Conservation (phyloP, 768 basidiomycete genomes). For the Psilocybe tampanensis region DNA sequence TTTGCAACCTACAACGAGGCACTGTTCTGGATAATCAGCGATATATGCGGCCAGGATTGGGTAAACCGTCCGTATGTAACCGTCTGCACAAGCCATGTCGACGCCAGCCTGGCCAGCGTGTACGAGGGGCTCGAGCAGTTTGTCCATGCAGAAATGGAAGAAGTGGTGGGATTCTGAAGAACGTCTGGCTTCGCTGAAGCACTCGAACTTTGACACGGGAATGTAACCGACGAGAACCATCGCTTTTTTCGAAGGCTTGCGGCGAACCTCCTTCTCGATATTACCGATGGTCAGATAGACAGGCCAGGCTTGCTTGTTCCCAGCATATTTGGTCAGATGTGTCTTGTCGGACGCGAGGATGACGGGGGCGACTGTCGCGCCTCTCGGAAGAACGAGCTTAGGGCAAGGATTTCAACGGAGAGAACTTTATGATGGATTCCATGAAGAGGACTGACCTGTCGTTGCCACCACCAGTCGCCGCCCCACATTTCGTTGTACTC, state of each 20-base stretch:
- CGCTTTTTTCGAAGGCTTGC: conserved; percentile 28
- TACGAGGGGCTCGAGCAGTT: conserved; percentile 23
- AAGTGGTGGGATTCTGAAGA: conserved; percentile 30
- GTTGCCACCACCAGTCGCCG: conserved; percentile 33
- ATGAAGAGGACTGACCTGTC: conserved; percentile 26
- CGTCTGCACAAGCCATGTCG: conserved; percentile 31
- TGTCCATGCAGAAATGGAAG: conserved; percentile 34
- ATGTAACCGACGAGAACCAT: conserved; percentile 44
- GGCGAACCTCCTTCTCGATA: conserved; percentile 29
- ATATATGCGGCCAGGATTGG: conserved; percentile 41
- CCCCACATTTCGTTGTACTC: conserved; percentile 26
- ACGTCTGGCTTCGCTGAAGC: conserved; percentile 27
- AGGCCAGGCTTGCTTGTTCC: conserved; percentile 43
- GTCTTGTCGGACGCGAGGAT: conserved; percentile 39
- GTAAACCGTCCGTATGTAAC: conserved; percentile 27
- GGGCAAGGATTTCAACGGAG: not conserved
- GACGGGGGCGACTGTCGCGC: conserved; percentile 33
- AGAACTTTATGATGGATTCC: too few species aligned
- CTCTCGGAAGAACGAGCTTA: conserved; percentile 1
- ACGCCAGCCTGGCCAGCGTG: conserved; percentile 31
- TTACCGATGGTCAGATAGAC: conserved; percentile 45
- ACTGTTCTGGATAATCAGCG: conserved; percentile 44
- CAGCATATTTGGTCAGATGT: conserved; percentile 31
- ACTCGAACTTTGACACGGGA: conserved; percentile 35
- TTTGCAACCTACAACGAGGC: conserved; percentile 29